Evolutionary conservation across 1,284 basidiomycete genomes (phyloP).

Genomic region (Psilocybe mexicana): DNA sequence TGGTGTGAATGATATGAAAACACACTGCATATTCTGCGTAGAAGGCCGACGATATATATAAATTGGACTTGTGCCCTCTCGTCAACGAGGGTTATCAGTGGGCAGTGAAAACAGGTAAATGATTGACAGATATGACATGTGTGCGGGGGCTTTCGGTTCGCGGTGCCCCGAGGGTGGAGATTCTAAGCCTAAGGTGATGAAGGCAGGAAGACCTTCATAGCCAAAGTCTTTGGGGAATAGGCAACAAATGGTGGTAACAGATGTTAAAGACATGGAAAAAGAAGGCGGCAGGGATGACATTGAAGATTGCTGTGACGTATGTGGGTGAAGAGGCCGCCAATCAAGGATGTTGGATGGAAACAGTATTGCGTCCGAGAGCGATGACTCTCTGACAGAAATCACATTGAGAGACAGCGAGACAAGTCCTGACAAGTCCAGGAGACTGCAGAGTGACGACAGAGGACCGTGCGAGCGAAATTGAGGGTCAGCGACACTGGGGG

Average conservation of each 20-base stretch:
- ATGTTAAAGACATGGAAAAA: background rate
- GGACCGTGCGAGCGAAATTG: conserved; percentile 5
- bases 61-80: too few species aligned
- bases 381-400: background rate
- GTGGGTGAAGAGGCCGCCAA: conserved; percentile 4
- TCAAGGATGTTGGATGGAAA: background rate
- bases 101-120: too few species aligned
- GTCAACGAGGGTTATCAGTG: too few species aligned
- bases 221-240: background rate
- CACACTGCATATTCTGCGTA: background rate
- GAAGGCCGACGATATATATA: background rate
- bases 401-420: background rate
- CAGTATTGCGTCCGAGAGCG: background rate
- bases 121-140: too few species aligned
- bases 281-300: background rate
- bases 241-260: background rate
- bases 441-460: background rate
- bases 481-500: conserved; percentile 1
- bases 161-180: too few species aligned
- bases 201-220: background rate
- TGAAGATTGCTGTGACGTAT: background rate
- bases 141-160: too few species aligned
- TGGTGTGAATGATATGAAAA: background rate
- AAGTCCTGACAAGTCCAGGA: background rate
- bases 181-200: background rate